phyloP scores from a whole-genome alignment of 2,329 filamentous ascomycete species.

The Diplodia mutila region DNA sequence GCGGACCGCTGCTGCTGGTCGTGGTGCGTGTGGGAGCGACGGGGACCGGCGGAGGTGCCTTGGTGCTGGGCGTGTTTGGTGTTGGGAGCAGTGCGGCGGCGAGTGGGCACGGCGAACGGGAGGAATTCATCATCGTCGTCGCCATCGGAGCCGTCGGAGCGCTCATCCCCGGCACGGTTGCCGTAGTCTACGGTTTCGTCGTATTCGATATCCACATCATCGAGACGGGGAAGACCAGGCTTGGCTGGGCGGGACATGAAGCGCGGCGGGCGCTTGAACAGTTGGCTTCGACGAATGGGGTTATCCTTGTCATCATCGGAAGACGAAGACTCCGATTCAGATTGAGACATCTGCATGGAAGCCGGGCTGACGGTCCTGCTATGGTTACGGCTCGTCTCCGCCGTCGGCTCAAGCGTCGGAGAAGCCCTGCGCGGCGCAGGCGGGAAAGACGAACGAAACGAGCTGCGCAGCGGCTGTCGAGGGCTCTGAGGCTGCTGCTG shows the following conservation, averaged over 20 bases:
- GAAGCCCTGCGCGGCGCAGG: constrained; percentile 18
- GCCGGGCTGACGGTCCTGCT: constrained; percentile 35
- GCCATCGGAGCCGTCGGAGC: constrained; percentile 49
- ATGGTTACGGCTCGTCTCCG: constrained; percentile 32
- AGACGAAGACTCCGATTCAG: constrained; percentile 35
- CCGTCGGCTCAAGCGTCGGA: constrained; percentile 29
- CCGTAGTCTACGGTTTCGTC: constrained; percentile 39
- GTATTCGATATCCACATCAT: constrained; percentile 21
- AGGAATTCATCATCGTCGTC: constrained; percentile 53
- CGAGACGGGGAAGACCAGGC: constrained; percentile 33
- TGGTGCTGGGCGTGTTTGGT: background rate
- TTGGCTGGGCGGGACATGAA: constrained; percentile 38
- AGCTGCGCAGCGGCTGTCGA: constrained; percentile 32
- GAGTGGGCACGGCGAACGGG: constrained; percentile 45
- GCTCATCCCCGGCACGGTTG: constrained; percentile 13
- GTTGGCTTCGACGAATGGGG: constrained; percentile 48
- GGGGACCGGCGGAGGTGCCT: background rate
- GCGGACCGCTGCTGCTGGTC: background rate
- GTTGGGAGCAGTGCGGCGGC: constrained; percentile 19
- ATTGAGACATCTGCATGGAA: constrained; percentile 30
- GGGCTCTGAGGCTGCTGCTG: constrained; percentile 31
- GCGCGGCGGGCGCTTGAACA: constrained; percentile 48
- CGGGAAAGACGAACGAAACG: constrained; percentile 35
- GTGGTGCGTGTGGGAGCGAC: background rate
- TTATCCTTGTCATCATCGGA: constrained; percentile 41